Conservation (phyloP, 2,329 filamentous ascomycete species). For the Hypoxylon sp. region DNA sequence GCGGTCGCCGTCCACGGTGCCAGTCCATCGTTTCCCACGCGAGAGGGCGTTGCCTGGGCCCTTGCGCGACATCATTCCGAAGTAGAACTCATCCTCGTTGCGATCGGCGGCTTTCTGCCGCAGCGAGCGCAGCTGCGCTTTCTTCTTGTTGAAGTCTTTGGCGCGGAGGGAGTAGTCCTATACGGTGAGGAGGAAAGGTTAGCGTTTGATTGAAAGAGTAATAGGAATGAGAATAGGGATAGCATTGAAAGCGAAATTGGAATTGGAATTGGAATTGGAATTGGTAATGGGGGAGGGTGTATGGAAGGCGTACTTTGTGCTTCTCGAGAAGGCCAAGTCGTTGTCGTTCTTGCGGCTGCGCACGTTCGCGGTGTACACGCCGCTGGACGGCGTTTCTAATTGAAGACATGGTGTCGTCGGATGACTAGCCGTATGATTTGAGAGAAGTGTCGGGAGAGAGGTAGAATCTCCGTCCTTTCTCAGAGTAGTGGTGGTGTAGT, state of each 20-base stretch:
- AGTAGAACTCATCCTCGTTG: slow-evolving; percentile 82
- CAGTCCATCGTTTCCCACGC: slow-evolving; percentile 67
- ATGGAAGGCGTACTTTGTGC: slow-evolving; percentile 76
- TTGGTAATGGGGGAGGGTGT: slow-evolving; percentile 20
- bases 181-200: background rate
- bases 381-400: slow-evolving; percentile 78
- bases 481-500: background rate
- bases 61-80: slow-evolving; percentile 75
- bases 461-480: background rate
- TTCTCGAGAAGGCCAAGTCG: slow-evolving; percentile 96
- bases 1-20: slow-evolving; percentile 70
- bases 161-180: slow-evolving; percentile 77
- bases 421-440: background rate
- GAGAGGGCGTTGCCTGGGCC: slow-evolving; percentile 67
- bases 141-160: slow-evolving; percentile 76
- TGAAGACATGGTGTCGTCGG: slow-evolving; percentile 66
- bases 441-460: background rate
- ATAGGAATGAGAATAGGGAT: background rate
- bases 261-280: background rate
- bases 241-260: background rate
- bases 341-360: slow-evolving; percentile 85
- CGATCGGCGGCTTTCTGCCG: slow-evolving; percentile 74
- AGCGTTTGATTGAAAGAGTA: slow-evolving; percentile 1
- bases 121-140: slow-evolving; percentile 71
- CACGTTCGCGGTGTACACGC: slow-evolving; percentile 90